Evolutionary conservation across 2,329 filamentous ascomycete genomes (phyloP).

Genomic region (Fusarium annulatum): DNA sequence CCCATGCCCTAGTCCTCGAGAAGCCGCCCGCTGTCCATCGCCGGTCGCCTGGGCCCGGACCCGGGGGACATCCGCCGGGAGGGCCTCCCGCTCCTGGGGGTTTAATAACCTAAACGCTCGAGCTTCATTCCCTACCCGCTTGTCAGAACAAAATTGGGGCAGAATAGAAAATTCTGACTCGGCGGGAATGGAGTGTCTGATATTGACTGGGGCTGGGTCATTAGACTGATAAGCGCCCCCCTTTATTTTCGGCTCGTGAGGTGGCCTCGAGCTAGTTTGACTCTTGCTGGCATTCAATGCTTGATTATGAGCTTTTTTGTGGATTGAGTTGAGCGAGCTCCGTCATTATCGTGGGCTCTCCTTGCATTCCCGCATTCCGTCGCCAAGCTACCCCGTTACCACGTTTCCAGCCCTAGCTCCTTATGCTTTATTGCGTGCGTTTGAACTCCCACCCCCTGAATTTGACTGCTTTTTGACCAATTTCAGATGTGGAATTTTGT

Average conservation of each 20-base stretch:
- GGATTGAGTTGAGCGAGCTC: slow-evolving; percentile 33
- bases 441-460: slow-evolving; percentile 15
- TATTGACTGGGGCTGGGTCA: slow-evolving; percentile 18
- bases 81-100: slow-evolving; percentile 37
- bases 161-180: slow-evolving; percentile 35
- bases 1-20: slow-evolving; percentile 32
- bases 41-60: slow-evolving; percentile 31
- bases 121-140: slow-evolving; percentile 31
- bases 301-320: slow-evolving; percentile 26
- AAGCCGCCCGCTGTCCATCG: slow-evolving; percentile 22
- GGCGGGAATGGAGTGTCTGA: slow-evolving; percentile 33
- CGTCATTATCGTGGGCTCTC: slow-evolving; percentile 34
- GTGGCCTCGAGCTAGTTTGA: slow-evolving; percentile 31
- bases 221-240: slow-evolving; percentile 20
- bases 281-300: slow-evolving; percentile 22
- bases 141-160: slow-evolving; percentile 37
- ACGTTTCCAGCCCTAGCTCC: slow-evolving; percentile 39
- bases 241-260: slow-evolving; percentile 24
- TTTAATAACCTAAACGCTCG: slow-evolving; percentile 36
- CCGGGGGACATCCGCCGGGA: slow-evolving; percentile 37
- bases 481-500: slow-evolving; percentile 25
- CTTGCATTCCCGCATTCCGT: slow-evolving; percentile 40
- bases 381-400: slow-evolving; percentile 36
- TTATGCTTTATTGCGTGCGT: slow-evolving; percentile 26
- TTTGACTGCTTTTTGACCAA: slow-evolving; percentile 1